Percentiles rank a stretch among this genome's conserved stretches.
phyloP scores from a whole-genome alignment of 495 filamentous ascomycete species.

The Parmelia sp. region DNA sequence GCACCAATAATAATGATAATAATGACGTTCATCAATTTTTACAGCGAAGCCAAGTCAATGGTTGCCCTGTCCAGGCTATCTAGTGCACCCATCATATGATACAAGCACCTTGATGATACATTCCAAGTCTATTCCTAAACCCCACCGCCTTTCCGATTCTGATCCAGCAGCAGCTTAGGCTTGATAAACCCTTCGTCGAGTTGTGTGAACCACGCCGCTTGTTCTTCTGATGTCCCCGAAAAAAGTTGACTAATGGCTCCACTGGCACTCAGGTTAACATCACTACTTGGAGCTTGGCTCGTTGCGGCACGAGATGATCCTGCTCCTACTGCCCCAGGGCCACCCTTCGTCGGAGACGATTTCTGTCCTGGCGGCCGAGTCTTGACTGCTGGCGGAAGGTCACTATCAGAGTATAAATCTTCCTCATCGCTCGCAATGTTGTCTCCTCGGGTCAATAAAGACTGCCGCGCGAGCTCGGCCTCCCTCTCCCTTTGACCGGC shows the following conservation, averaged over 20 bases:
- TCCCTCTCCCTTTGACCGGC: constrained; percentile 31
- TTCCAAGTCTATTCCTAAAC: background rate
- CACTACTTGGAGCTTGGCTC: constrained; percentile 24
- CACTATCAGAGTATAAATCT: constrained; percentile 41
- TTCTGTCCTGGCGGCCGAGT: constrained; percentile 43
- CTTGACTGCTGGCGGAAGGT: constrained; percentile 44
- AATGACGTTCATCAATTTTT: background rate
- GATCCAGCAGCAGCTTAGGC: constrained; percentile 82
- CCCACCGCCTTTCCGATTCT: constrained; percentile 32
- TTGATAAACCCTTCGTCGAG: constrained; percentile 97
- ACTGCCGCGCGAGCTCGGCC: constrained; percentile 57
- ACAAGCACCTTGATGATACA: background rate
- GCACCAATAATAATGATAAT: too few species aligned
- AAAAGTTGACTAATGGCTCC: constrained; percentile 69
- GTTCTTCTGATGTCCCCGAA: constrained; percentile 74
- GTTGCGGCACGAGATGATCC: constrained; percentile 28
- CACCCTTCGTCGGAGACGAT: constrained; percentile 45
- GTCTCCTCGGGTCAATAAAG: constrained; percentile 49
- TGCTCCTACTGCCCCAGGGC: constrained; percentile 22
- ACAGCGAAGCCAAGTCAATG: background rate
- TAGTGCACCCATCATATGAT: background rate
- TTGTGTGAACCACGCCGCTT: constrained; percentile 84
- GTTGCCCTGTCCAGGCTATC: background rate
- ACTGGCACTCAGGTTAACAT: constrained; percentile 39
- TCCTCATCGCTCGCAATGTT: constrained; percentile 49